Evolutionary conservation across 805 yeast genomes (phyloP).

Genomic region (Kluyveromyces siamensis): DNA sequence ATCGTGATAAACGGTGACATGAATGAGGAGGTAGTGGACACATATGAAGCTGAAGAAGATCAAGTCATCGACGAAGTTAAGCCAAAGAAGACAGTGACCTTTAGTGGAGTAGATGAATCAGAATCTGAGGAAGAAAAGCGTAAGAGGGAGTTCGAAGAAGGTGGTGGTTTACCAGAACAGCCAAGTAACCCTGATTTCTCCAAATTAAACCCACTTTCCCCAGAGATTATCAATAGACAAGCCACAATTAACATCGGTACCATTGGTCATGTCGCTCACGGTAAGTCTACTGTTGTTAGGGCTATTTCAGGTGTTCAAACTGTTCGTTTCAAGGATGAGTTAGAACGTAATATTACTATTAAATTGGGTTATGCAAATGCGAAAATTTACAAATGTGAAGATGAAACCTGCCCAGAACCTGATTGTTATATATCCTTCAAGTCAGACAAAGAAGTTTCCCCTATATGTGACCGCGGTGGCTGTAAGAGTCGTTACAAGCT

Average conservation of each 20-base stretch:
- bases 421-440: slow-evolving; percentile 92
- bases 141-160: slow-evolving; percentile 85
- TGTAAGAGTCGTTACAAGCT: slow-evolving; percentile 83
- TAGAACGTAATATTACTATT: slow-evolving; percentile 97
- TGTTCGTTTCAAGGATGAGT: slow-evolving; percentile 96
- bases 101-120: slow-evolving; percentile 58
- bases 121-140: slow-evolving; percentile 71
- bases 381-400: slow-evolving; percentile 88
- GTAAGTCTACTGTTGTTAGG: slow-evolving; percentile 87
- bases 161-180: slow-evolving; percentile 97
- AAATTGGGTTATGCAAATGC: slow-evolving; percentile 99
- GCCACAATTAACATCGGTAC: slow-evolving; percentile 99
- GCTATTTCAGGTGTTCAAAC: slow-evolving; percentile 99
- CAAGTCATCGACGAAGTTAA: slow-evolving; percentile 35
- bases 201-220: slow-evolving; percentile 74
- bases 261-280: slow-evolving; percentile 94
- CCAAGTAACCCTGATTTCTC: slow-evolving; percentile 83
- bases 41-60: slow-evolving; percentile 12
- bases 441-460: slow-evolving; percentile 89
- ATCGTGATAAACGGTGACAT: slow-evolving; percentile 64
- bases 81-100: slow-evolving; percentile 68
- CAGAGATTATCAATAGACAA: slow-evolving; percentile 96
- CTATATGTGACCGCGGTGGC: slow-evolving; percentile 82
- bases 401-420: slow-evolving; percentile 81
- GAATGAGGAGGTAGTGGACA: slow-evolving; percentile 35